Conservation (phyloP, 345 rosid genomes). For the Corchorus capsularis region DNA sequence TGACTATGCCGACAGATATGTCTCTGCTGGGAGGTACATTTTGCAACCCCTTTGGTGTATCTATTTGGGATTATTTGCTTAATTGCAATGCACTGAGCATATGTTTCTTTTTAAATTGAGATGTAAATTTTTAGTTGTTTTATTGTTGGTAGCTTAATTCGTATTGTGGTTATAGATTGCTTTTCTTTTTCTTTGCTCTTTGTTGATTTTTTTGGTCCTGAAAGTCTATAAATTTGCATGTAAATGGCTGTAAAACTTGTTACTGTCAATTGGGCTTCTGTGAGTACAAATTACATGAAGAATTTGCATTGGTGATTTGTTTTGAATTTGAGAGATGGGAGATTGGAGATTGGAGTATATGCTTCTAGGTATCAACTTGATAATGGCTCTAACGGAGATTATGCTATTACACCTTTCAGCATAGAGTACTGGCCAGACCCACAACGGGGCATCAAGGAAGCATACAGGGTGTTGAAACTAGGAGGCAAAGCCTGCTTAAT, state of each 20-base stretch:
- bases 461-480: conserved; percentile 87
- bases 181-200: background rate
- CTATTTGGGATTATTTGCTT: background rate
- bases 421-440: conserved; percentile 99
- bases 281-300: background rate
- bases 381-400: conserved; percentile 20
- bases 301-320: background rate
- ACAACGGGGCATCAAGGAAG: conserved; percentile 95
- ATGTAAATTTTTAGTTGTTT: background rate
- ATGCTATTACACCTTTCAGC: conserved; percentile 39
- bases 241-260: background rate
- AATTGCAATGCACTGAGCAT: background rate
- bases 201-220: background rate
- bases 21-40: conserved; percentile 91
- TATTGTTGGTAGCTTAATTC: conserved; percentile 8
- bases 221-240: background rate
- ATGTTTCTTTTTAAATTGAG: background rate
- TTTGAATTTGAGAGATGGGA: conserved; percentile 7
- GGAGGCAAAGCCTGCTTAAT: conserved; percentile 94
- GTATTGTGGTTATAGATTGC: background rate
- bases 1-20: conserved; percentile 94
- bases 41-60: conserved; percentile 2
- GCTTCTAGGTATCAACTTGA: background rate
- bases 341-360: background rate
- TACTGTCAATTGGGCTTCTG: background rate